These are phyloP conservation scores for Teunomyces gatunensis DNA, from an alignment of 805 yeast genomes.

Conservation along the genomic window DNA sequence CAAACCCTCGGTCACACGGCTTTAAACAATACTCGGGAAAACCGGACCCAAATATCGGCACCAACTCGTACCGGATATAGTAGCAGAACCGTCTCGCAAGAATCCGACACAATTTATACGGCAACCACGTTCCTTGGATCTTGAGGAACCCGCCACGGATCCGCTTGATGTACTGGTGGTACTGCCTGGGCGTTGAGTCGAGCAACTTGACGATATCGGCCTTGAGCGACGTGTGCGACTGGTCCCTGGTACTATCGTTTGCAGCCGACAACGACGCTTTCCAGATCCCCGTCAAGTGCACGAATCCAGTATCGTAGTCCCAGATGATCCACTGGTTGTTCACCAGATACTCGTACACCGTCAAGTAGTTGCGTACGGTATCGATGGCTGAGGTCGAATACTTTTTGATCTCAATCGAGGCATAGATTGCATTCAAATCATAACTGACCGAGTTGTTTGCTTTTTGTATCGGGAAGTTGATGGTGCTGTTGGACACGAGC, in stretches of 20 bases:
- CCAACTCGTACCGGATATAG: conserved; percentile 67
- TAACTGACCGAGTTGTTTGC: background rate
- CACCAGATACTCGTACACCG: conserved; percentile 70
- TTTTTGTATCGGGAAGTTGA: conserved; percentile 12
- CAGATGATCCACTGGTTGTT: conserved; percentile 77
- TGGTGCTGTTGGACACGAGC: conserved; percentile 5
- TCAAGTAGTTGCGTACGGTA: conserved; percentile 57
- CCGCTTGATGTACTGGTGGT: conserved; percentile 61
- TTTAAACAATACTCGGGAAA: conserved; percentile 61
- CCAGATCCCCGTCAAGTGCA: conserved; percentile 88
- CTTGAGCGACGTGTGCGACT: conserved; percentile 36
- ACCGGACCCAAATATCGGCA: conserved; percentile 74
- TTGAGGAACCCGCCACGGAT: conserved; percentile 89
- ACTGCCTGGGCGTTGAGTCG: conserved; percentile 58
- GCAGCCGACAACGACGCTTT: conserved; percentile 42
- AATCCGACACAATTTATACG: conserved; percentile 61
- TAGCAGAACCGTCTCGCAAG: conserved; percentile 76
- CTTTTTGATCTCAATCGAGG: conserved; percentile 34
- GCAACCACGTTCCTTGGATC: conserved; percentile 94
- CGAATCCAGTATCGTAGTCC: conserved; percentile 83
- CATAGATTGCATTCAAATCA: conserved; percentile 3
- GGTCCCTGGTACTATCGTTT: conserved; percentile 3
- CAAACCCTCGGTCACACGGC: conserved; percentile 63
- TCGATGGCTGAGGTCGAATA: conserved; percentile 71
- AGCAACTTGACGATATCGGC: conserved; percentile 75